Evolutionary conservation across 1,284 basidiomycete genomes (phyloP).

Genomic region (Ustilago nuda): DNA sequence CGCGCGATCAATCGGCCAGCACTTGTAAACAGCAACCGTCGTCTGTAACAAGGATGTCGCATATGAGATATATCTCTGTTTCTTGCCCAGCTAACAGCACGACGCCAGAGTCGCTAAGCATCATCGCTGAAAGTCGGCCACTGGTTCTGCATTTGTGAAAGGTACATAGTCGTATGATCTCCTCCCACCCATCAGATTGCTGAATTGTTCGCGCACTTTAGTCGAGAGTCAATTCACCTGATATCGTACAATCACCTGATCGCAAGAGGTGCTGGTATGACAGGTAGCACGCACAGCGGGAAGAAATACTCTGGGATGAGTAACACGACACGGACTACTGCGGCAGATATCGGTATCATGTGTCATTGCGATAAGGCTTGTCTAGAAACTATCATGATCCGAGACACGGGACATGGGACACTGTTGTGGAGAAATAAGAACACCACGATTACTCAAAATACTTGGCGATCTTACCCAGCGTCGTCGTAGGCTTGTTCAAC

Average conservation of each 20-base stretch:
- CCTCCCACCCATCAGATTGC: not conserved
- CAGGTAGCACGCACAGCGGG: not conserved
- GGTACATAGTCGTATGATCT: not conserved
- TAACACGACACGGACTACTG: not conserved
- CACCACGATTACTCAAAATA: slow-evolving; percentile 12
- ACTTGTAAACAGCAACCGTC: not conserved
- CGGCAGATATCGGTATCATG: not conserved
- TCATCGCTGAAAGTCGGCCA: not conserved
- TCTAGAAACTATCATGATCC: not conserved
- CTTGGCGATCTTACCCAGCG: slow-evolving; percentile 19
- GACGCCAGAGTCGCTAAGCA: not conserved
- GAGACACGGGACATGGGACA: not conserved
- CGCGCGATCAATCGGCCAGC: no score
- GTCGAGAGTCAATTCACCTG: not conserved
- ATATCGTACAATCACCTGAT: not conserved
- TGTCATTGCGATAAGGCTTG: not conserved
- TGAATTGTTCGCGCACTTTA: not conserved
- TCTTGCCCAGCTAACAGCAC: not conserved
- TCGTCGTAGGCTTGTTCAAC: slow-evolving; percentile 18
- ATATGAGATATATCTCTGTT: not conserved
- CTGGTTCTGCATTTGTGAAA: not conserved
- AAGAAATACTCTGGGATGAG: not conserved
- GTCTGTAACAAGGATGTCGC: not conserved
- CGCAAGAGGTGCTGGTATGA: not conserved
- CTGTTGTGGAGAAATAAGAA: not conserved